Conservation (phyloP, 23 red algal genomes). For the Gracilariopsis chorda region DNA sequence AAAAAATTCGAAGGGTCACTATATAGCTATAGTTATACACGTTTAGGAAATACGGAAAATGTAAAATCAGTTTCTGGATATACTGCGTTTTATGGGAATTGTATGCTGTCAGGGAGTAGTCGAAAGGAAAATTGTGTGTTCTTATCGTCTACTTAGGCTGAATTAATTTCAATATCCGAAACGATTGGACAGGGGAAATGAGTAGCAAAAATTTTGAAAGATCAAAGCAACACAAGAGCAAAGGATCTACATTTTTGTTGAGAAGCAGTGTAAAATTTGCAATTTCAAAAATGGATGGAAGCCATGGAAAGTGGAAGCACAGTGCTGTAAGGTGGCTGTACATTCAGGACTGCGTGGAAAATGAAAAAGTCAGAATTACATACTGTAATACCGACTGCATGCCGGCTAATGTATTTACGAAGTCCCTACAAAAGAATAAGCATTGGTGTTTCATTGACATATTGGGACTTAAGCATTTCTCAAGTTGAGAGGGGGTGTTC, state of each 20-base stretch:
- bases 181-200: neutral
- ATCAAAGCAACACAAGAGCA: neutral
- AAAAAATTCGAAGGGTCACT: neutral
- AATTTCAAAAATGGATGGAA: neutral
- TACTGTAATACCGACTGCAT: neutral
- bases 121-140: neutral
- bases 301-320: neutral
- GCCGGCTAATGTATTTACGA: neutral
- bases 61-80: neutral
- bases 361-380: neutral
- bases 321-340: neutral
- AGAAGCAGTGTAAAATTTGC: neutral
- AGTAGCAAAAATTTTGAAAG: neutral
- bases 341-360: conserved; percentile 24
- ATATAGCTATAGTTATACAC: neutral
- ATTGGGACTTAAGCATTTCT: neutral
- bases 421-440: neutral
- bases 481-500: neutral
- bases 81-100: neutral
- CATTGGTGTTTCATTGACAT: neutral
- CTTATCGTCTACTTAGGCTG: neutral
- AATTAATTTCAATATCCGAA: conserved; percentile 17
- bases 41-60: neutral
- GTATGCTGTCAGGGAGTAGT: neutral
- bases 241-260: neutral